A percentile compares a stretch with the other conserved stretches of the same genome.
These are phyloP conservation scores for Lachnellula occidentalis DNA, from an alignment of 2,329 filamentous ascomycete species.

Conservation along the genomic window DNA sequence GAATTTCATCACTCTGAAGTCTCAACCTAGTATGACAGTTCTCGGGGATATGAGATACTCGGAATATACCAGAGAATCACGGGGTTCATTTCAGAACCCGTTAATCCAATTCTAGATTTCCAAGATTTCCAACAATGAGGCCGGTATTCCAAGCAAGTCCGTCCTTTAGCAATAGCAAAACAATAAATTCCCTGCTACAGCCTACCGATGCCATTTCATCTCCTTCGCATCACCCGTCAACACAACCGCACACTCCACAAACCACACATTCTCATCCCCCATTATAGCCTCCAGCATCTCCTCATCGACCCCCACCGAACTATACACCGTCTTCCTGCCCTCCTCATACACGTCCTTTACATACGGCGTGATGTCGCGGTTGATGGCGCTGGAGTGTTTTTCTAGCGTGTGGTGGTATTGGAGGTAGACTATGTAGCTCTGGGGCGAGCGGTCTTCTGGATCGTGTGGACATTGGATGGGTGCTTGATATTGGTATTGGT, in stretches of 20 bases:
- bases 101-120: too few species aligned
- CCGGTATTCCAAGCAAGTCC: too few species aligned
- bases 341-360: neutral
- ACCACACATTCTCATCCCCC: neutral
- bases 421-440: neutral
- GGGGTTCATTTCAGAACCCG: too few species aligned
- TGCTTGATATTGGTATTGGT: neutral
- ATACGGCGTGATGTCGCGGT: neutral
- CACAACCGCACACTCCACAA: neutral
- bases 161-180: too few species aligned
- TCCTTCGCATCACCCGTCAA: neutral
- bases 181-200: too few species aligned
- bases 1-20: too few species aligned
- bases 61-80: too few species aligned
- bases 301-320: neutral
- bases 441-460: neutral
- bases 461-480: neutral
- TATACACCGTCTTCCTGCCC: neutral
- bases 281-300: neutral
- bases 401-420: neutral
- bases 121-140: too few species aligned
- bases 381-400: neutral
- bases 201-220: too few species aligned
- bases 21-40: too few species aligned
- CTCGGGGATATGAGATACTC: too few species aligned